Conservation (phyloP, 192 early-diverging fungal species). For the Phycomyces nitens region DNA sequence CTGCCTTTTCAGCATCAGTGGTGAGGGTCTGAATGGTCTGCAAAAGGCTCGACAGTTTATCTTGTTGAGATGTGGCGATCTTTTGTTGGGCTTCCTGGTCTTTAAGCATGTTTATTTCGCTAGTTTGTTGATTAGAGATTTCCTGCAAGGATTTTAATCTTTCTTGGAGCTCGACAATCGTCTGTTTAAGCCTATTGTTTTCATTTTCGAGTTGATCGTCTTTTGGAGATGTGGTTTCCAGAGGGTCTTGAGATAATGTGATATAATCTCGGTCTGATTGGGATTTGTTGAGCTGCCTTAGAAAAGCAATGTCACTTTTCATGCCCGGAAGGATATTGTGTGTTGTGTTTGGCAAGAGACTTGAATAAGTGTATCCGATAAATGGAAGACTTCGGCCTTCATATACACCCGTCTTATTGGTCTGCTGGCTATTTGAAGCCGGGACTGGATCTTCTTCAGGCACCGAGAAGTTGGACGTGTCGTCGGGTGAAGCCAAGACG, state of each 20-base stretch:
- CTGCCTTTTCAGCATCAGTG: too few relatives aligned
- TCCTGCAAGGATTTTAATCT: not conserved
- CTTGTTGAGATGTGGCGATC: too few relatives aligned
- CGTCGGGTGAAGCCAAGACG: constrained; percentile 78
- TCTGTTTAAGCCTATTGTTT: not conserved
- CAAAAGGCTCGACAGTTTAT: too few relatives aligned
- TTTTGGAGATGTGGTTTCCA: not conserved
- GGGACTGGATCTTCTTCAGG: constrained; percentile 29
- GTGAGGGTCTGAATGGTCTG: too few relatives aligned
- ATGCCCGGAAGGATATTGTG: not conserved
- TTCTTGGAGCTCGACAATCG: not conserved
- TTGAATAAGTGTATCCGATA: constrained; percentile 76
- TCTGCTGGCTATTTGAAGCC: constrained; percentile 37
- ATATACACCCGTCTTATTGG: constrained; percentile 54
- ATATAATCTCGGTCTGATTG: too few relatives aligned
- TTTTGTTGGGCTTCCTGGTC: too few relatives aligned
- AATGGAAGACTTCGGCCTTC: constrained; percentile 80
- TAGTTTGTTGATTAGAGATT: not conserved
- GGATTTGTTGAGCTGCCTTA: too few relatives aligned
- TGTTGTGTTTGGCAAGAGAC: not conserved
- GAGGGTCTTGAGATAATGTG: not conserved
- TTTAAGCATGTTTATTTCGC: not conserved
- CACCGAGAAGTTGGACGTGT: constrained; percentile 86
- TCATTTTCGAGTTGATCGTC: not conserved
- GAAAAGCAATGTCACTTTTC: not conserved